Conservation (phyloP, 768 basidiomycete species). For the Leucosporidium scottii region DNA sequence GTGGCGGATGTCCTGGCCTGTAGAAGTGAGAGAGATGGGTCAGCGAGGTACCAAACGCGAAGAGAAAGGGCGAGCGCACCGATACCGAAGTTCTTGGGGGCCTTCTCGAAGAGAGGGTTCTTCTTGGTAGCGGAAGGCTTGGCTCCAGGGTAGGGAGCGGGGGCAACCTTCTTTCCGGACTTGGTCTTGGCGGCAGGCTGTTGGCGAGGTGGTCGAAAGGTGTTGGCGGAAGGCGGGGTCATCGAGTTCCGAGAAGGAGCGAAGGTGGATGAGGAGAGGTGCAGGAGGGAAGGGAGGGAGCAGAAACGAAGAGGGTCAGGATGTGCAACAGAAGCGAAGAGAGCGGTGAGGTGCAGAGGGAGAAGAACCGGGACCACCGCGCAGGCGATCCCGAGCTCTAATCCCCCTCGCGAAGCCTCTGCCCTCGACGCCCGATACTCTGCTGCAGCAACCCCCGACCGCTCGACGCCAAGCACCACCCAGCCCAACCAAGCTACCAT, state of each 20-base stretch:
- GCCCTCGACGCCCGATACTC: too few relatives aligned
- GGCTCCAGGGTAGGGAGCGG: constrained; percentile 55
- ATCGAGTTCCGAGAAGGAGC: neutral
- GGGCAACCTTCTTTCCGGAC: constrained; percentile 60
- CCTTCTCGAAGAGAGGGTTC: constrained; percentile 88
- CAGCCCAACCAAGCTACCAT: too few relatives aligned
- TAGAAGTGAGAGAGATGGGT: neutral
- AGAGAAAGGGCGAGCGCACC: neutral
- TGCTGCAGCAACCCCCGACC: too few relatives aligned
- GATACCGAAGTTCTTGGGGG: constrained; percentile 70
- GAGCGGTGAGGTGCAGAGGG: neutral
- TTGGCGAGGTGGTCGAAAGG: neutral
- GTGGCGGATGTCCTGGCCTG: constrained; percentile 90
- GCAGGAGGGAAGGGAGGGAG: neutral
- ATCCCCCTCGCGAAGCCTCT: too few relatives aligned
- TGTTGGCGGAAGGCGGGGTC: neutral
- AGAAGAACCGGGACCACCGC: neutral
- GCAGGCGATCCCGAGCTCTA: too few relatives aligned
- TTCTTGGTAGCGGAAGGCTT: constrained; percentile 57
- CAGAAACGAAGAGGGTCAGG: neutral
- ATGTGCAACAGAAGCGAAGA: neutral
- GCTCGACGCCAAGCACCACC: too few relatives aligned
- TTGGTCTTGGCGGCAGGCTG: constrained; percentile 43
- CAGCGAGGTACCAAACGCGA: neutral
- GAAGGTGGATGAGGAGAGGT: neutral